These are phyloP conservation scores for Camellia granthamiana DNA, from an alignment of 148 eudicot species.

Conservation along the genomic window DNA sequence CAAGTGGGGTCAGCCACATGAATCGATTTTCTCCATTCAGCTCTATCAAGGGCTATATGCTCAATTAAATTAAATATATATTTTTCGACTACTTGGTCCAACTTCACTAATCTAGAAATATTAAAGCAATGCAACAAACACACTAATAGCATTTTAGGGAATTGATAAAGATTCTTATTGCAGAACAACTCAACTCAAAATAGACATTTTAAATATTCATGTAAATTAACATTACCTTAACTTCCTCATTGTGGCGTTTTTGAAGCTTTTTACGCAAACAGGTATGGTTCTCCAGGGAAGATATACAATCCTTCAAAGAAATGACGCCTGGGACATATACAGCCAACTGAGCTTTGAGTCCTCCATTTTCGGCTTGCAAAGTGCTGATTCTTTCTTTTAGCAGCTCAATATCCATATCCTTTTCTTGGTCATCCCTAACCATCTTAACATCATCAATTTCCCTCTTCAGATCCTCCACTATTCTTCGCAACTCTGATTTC, in stretches of 20 bases:
- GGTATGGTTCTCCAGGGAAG: slow-evolving; percentile 65
- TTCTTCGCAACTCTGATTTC: slow-evolving; percentile 45
- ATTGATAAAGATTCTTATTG: too few species aligned
- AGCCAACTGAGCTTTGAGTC: slow-evolving; percentile 53
- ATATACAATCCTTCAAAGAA: slow-evolving; percentile 57
- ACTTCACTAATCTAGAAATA: background rate
- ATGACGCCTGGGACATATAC: slow-evolving; percentile 47
- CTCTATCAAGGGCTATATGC: too few species aligned
- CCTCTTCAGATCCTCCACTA: slow-evolving; percentile 43
- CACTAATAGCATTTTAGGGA: background rate
- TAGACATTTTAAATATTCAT: background rate
- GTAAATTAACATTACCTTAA: slow-evolving; percentile 41
- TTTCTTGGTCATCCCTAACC: slow-evolving; percentile 37
- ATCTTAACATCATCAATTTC: slow-evolving; percentile 48
- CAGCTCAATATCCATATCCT: slow-evolving; percentile 37
- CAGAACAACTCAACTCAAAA: background rate
- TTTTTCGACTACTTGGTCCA: background rate
- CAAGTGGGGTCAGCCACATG: too few species aligned
- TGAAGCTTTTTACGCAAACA: slow-evolving; percentile 29
- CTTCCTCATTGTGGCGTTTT: slow-evolving; percentile 27
- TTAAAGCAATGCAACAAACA: background rate
- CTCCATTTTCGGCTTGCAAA: slow-evolving; percentile 67
- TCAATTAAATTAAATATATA: too few species aligned
- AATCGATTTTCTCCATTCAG: too few species aligned
- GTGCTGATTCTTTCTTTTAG: slow-evolving; percentile 44